Evolutionary conservation across 2,329 filamentous ascomycete species (phyloP).

Genomic region (Alternaria angustiovoidea): DNA sequence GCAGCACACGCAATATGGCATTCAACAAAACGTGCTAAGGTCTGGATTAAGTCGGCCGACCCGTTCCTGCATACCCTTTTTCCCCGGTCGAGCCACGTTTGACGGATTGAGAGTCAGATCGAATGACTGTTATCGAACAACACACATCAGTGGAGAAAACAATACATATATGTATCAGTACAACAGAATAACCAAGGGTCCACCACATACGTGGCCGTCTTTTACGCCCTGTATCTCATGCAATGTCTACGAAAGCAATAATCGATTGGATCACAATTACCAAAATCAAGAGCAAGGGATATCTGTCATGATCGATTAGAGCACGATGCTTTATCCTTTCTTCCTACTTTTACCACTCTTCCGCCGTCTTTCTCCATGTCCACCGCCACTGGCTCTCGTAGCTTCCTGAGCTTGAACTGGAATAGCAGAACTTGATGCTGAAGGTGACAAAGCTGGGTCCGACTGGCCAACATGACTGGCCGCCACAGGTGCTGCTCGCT

Average conservation of each 20-base stretch:
- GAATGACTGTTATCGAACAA: slow-evolving; percentile 15
- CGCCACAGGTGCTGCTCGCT: slow-evolving; percentile 24
- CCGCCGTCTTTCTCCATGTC: slow-evolving; percentile 36
- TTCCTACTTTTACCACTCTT: slow-evolving; percentile 36
- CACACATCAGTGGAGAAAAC: slow-evolving; percentile 19
- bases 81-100: slow-evolving; percentile 14
- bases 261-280: slow-evolving; percentile 3
- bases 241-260: slow-evolving; percentile 5
- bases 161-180: slow-evolving; percentile 13
- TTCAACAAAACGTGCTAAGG: slow-evolving; percentile 15
- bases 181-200: slow-evolving; percentile 12
- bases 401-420: slow-evolving; percentile 19
- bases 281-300: slow-evolving; percentile 3
- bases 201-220: slow-evolving; percentile 17
- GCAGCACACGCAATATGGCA: slow-evolving; percentile 14
- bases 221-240: slow-evolving; percentile 7
- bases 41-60: slow-evolving; percentile 10
- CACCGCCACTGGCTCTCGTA: slow-evolving; percentile 27
- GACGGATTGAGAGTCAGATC: slow-evolving; percentile 8
- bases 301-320: background rate
- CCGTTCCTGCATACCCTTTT: slow-evolving; percentile 14
- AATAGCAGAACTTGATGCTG: slow-evolving; percentile 15
- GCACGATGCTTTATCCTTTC: slow-evolving; percentile 16
- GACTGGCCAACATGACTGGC: slow-evolving; percentile 29
- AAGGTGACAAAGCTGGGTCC: slow-evolving; percentile 30